phyloP scores from a whole-genome alignment of 1,139 yeast species.

The Yamadazyma aaseri region DNA sequence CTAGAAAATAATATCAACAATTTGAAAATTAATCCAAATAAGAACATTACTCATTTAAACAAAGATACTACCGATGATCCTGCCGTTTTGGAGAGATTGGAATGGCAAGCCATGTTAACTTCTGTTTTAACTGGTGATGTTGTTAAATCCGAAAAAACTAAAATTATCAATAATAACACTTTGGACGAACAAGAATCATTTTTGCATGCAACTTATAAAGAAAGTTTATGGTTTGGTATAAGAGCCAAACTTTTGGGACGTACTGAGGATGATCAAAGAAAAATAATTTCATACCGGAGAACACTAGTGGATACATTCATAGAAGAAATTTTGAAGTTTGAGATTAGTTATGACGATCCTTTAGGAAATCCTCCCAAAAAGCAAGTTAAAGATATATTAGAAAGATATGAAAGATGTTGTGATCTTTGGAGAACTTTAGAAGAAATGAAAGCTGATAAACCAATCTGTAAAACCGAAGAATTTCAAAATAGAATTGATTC shows the following conservation, averaged over 20 bases:
- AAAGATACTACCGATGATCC: constrained; percentile 56
- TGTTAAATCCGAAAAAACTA: constrained; percentile 84
- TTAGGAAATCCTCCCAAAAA: constrained; percentile 30
- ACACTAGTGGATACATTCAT: constrained; percentile 72
- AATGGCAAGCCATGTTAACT: constrained; percentile 94
- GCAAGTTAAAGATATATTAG: constrained; percentile 58
- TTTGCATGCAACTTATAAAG: constrained; percentile 60
- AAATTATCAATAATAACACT: constrained; percentile 52
- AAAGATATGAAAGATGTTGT: constrained; percentile 66
- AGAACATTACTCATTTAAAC: constrained; percentile 40
- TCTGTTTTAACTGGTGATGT: constrained; percentile 94
- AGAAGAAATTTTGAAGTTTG: constrained; percentile 68
- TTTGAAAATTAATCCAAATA: constrained; percentile 30
- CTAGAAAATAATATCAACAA: constrained; percentile 24
- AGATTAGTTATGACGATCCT: constrained; percentile 43
- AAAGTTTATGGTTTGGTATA: constrained; percentile 78
- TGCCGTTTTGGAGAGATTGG: constrained; percentile 73
- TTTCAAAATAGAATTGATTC: constrained; percentile 73
- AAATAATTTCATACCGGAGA: constrained; percentile 68
- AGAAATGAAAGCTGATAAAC: constrained; percentile 79
- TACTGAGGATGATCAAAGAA: constrained; percentile 75
- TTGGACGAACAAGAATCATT: constrained; percentile 48
- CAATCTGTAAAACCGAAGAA: constrained; percentile 62
- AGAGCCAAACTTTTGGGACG: constrained; percentile 82
- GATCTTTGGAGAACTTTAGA: constrained; percentile 77